Base-by-base conservation (phyloP, 2,329 filamentous ascomycete genomes). In the Aspergillus sojae region DNA sequence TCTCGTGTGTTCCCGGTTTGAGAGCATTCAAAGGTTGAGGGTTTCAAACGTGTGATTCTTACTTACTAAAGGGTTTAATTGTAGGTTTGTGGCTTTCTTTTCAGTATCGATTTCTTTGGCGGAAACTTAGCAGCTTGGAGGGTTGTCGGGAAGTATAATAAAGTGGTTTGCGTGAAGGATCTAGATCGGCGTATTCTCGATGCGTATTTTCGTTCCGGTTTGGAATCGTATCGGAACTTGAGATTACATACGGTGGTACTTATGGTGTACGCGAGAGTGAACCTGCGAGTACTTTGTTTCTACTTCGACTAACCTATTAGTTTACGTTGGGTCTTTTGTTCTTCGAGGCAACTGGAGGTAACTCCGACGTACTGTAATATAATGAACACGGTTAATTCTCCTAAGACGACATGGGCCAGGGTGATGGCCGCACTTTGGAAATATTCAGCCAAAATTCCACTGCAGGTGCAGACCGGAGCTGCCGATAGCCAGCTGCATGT, bases 81-180 rank as follows among this genome's bases (percentile, higher is more conserved):
- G 52, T 55, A 55, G 52, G 30, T 12, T 55, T 39, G 21, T 55
- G 32, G 52, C 52, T 14, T 7, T 28, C 23, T 55, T 41, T 54
- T 36, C n/a, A 26, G 52, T 39, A 55, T 23, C 11, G 32, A 39
- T 26, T 36, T 14, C 12, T 28, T 26, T 55, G 32, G 32, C 30
- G 52, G 50, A 54, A 54, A 54, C 50, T 54, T 54, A 54, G 30
- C 30, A 54, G 50, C 30, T 54, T 53, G 26, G 50, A 53, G 26
- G 19, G 16, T 28, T 23, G 30, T 23, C 52, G 32, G 52, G 52
- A 55, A 55, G 52, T 55, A 14, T 55, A 55, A 14, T 55, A 55
- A n/a, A 55, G 32, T 55, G 48, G 14, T 53, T 26, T 30, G n/a
- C 21, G 26, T 52, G 21, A 55, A 19, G 32, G 52, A 55, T 55